These are phyloP conservation scores for Tetrahymena thermophila DNA, from an alignment of 73 alveolate species.

Conservation along the genomic window DNA sequence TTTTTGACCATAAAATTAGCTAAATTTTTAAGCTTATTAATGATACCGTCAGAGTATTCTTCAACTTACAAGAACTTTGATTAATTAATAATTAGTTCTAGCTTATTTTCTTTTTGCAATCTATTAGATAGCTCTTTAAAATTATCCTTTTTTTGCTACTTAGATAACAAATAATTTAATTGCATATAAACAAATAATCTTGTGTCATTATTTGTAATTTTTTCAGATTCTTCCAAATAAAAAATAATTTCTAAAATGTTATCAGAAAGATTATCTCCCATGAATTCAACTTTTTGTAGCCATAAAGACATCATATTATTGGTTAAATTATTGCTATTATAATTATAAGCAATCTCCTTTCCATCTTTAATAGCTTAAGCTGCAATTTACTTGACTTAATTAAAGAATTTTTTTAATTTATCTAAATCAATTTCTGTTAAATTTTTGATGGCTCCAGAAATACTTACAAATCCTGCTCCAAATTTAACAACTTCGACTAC, in stretches of 20 bases:
- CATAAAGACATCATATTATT: background rate
- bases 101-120: no score
- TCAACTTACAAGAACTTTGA: background rate
- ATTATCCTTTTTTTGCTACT: no score
- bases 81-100: no score
- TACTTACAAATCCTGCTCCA: background rate
- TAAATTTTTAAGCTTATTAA: no score
- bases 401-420: no score
- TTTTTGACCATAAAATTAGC: background rate
- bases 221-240: no score
- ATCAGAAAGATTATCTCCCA: background rate
- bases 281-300: background rate
- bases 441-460: background rate
- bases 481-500: background rate
- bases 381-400: no score
- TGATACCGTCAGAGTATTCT: no score
- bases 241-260: background rate
- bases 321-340: background rate
- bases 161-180: no score
- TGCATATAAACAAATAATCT: no score
- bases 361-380: background rate
- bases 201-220: no score
- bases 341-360: background rate
- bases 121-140: no score
- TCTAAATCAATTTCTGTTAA: background rate